phyloP scores from a whole-genome alignment of 495 filamentous ascomycete species.

The Parathielavia appendiculata region DNA sequence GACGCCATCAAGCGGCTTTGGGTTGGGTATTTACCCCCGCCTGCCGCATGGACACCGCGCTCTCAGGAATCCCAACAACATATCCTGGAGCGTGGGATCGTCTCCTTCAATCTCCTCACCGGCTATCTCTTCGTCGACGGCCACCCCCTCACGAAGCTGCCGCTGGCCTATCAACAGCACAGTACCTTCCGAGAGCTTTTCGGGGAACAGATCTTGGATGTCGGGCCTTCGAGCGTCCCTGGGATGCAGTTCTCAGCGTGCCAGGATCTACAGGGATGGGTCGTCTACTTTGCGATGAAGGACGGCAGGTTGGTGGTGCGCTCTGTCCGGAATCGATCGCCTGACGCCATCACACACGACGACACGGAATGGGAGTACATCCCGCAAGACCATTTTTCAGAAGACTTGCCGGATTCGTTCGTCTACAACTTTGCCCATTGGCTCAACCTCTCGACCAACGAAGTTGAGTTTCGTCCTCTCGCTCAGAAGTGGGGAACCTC shows the following conservation, averaged over 20 bases:
- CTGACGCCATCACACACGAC: background rate
- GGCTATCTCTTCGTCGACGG: constrained; percentile 55
- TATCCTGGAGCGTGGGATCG: constrained; percentile 15
- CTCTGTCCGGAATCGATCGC: background rate
- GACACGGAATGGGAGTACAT: constrained; percentile 41
- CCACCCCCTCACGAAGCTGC: constrained; percentile 46
- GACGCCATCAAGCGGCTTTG: constrained; percentile 14
- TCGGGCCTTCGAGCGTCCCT: constrained; percentile 40
- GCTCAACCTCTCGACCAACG: constrained; percentile 22
- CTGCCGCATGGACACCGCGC: background rate
- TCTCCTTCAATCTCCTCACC: constrained; percentile 53
- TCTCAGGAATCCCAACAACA: background rate
- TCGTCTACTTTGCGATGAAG: constrained; percentile 20
- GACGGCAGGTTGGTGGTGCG: constrained; percentile 12
- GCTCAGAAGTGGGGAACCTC: constrained; percentile 38
- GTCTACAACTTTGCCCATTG: constrained; percentile 52
- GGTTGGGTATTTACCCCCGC: constrained; percentile 10
- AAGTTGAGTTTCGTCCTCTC: constrained; percentile 48
- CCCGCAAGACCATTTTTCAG: constrained; percentile 35
- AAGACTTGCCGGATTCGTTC: constrained; percentile 45
- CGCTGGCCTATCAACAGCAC: constrained; percentile 43
- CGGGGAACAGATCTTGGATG: constrained; percentile 39
- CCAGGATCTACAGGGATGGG: constrained; percentile 19
- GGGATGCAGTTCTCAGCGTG: constrained; percentile 45
- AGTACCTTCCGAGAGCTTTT: constrained; percentile 32